These are phyloP conservation scores for Calocybe gambosa DNA, from an alignment of 1,284 basidiomycete species.

Conservation along the genomic window DNA sequence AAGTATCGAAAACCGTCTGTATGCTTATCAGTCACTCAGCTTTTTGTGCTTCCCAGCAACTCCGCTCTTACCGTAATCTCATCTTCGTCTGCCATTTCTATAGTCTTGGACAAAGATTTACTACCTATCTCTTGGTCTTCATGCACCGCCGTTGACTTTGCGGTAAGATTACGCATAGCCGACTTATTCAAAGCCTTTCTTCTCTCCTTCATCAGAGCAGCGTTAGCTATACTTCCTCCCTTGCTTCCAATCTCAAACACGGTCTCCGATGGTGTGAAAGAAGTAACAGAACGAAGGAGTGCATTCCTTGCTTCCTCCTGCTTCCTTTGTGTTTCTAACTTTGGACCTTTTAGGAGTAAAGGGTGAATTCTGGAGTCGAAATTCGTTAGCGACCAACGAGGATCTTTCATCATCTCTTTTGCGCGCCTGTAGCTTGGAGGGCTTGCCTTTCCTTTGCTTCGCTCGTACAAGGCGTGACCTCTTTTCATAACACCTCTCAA, in stretches of 20 bases:
- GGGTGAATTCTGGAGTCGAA: constrained; percentile 71
- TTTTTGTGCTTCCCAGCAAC: neutral
- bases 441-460: constrained; percentile 87
- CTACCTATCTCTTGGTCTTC: constrained; percentile 31
- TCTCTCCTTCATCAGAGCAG: constrained; percentile 84
- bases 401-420: constrained; percentile 79
- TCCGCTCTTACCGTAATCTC: constrained; percentile 58
- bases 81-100: constrained; percentile 72
- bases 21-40: constrained; percentile 7
- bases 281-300: constrained; percentile 71
- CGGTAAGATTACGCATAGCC: constrained; percentile 37
- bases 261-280: constrained; percentile 86
- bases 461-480: constrained; percentile 92
- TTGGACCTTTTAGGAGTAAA: constrained; percentile 41
- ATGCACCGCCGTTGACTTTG: constrained; percentile 32
- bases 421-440: constrained; percentile 82
- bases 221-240: constrained; percentile 65
- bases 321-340: constrained; percentile 29
- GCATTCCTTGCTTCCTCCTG: constrained; percentile 55
- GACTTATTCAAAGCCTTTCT: constrained; percentile 74
- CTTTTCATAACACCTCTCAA: constrained; percentile 85
- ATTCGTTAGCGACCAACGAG: constrained; percentile 66
- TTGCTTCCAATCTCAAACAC: constrained; percentile 86
- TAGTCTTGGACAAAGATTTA: constrained; percentile 23
- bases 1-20: constrained; percentile 73